Evolutionary conservation across 768 basidiomycete species (phyloP).

Genomic region (Termitomyces sp.): DNA sequence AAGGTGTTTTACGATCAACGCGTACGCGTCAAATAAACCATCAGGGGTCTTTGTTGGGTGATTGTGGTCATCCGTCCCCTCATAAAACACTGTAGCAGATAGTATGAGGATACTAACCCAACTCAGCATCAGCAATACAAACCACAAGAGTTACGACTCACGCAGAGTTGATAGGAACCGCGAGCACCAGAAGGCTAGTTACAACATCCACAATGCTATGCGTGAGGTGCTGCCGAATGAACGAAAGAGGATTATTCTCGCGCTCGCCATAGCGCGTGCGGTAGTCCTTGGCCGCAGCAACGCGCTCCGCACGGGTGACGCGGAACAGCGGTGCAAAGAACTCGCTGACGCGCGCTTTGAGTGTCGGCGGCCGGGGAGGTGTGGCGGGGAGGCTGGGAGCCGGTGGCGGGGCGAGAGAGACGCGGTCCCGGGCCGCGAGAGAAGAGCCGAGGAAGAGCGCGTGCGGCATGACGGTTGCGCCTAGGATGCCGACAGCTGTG

Average conservation of each 20-base stretch:
- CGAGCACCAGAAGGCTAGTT: slow-evolving; percentile 59
- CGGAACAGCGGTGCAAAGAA: slow-evolving; percentile 22
- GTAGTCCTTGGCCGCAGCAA: slow-evolving; percentile 26
- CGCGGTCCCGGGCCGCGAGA: slow-evolving; percentile 32
- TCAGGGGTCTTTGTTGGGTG: slow-evolving; percentile 36
- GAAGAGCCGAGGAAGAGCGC: slow-evolving; percentile 39
- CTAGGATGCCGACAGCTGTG: slow-evolving; percentile 55
- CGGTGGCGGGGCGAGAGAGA: slow-evolving; percentile 21
- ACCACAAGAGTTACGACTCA: slow-evolving; percentile 20
- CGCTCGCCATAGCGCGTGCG: slow-evolving; percentile 40
- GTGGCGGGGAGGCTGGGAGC: slow-evolving; percentile 9
- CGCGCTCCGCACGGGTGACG: slow-evolving; percentile 28
- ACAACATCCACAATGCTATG: slow-evolving; percentile 58
- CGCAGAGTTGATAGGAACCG: slow-evolving; percentile 76
- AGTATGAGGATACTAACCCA: slow-evolving; percentile 61
- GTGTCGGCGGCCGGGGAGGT: background rate
- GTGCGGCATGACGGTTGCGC: slow-evolving; percentile 82
- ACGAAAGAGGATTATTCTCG: slow-evolving; percentile 42
- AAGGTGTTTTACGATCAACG: slow-evolving; percentile 49
- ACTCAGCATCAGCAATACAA: background rate
- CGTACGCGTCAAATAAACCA: slow-evolving; percentile 71
- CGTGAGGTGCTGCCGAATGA: slow-evolving; percentile 50
- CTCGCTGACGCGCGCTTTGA: slow-evolving; percentile 7
- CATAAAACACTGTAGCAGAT: slow-evolving; percentile 68
- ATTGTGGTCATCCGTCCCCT: slow-evolving; percentile 23